phyloP scores from a whole-genome alignment of 495 filamentous ascomycete genomes.

The Hypoxylon fuscum region DNA sequence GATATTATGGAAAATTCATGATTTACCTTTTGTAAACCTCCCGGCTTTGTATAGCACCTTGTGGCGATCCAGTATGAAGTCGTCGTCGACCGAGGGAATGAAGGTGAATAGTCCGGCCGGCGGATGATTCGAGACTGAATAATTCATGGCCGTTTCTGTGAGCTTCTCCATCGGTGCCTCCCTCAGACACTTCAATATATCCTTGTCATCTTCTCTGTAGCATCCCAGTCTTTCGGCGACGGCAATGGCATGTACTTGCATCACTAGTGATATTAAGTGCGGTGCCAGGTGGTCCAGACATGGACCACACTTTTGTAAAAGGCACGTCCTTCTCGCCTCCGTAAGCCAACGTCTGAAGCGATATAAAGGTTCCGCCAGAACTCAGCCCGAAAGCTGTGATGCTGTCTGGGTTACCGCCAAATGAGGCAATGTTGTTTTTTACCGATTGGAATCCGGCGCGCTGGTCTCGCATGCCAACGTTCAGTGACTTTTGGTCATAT shows the following conservation, averaged over 20 bases:
- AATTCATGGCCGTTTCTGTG: slow-evolving; percentile 37
- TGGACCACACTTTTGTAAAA: slow-evolving; percentile 48
- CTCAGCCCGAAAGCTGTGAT: slow-evolving; percentile 39
- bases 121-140: slow-evolving; percentile 36
- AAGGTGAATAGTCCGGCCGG: slow-evolving; percentile 38
- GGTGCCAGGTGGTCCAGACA: slow-evolving; percentile 55
- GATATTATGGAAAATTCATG: too few relatives aligned
- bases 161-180: slow-evolving; percentile 43
- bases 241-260: slow-evolving; percentile 44
- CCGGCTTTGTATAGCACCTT: slow-evolving; percentile 31
- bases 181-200: slow-evolving; percentile 46
- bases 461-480: slow-evolving; percentile 47
- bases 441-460: slow-evolving; percentile 45
- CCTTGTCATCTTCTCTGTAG: slow-evolving; percentile 30
- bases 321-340: slow-evolving; percentile 44
- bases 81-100: slow-evolving; percentile 44
- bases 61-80: slow-evolving; percentile 41
- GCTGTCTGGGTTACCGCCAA: slow-evolving; percentile 40
- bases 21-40: slow-evolving; percentile 47
- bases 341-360: slow-evolving; percentile 48
- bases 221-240: slow-evolving; percentile 42
- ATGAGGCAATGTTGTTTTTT: slow-evolving; percentile 54
- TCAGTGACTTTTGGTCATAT: slow-evolving; percentile 28
- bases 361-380: slow-evolving; percentile 37
- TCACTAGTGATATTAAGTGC: slow-evolving; percentile 54